Conservation (phyloP, 2,329 filamentous ascomycete genomes). For the Aspergillus niger region DNA sequence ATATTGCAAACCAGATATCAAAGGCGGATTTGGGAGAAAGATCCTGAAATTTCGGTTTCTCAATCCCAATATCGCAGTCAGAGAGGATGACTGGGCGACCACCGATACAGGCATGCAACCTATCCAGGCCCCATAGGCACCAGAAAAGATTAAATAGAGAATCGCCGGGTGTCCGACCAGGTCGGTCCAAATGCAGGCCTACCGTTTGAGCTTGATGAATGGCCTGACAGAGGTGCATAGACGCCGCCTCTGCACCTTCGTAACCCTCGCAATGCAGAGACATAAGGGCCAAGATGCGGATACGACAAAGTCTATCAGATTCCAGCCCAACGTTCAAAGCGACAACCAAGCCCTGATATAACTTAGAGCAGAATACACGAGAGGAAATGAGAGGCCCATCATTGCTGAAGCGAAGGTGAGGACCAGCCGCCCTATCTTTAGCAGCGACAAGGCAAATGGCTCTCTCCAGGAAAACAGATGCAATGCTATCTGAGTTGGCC, state of each 20-base stretch:
- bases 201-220: slow-evolving; percentile 45
- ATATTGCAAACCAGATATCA: slow-evolving; percentile 41
- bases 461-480: slow-evolving; percentile 41
- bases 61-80: slow-evolving; percentile 43
- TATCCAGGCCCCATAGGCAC: slow-evolving; percentile 46
- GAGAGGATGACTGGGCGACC: slow-evolving; percentile 43
- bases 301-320: slow-evolving; percentile 39
- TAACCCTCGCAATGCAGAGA: slow-evolving; percentile 45
- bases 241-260: slow-evolving; percentile 44
- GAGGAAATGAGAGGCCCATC: slow-evolving; percentile 33
- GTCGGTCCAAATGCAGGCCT: slow-evolving; percentile 43
- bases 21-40: slow-evolving; percentile 30
- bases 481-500: slow-evolving; percentile 27
- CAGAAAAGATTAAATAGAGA: slow-evolving; percentile 40
- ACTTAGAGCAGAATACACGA: slow-evolving; percentile 42
- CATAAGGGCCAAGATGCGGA: slow-evolving; percentile 43
- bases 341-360: slow-evolving; percentile 40
- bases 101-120: slow-evolving; percentile 45
- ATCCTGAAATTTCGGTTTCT: slow-evolving; percentile 27
- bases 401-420: slow-evolving; percentile 35
- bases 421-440: slow-evolving; percentile 36
- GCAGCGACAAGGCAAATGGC: slow-evolving; percentile 46
- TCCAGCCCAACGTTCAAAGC: slow-evolving; percentile 44
- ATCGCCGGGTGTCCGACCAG: slow-evolving; percentile 33
- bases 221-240: slow-evolving; percentile 42